These are phyloP conservation scores for Gyrodon lividus DNA, from an alignment of 768 basidiomycete genomes.

Conservation along the genomic window DNA sequence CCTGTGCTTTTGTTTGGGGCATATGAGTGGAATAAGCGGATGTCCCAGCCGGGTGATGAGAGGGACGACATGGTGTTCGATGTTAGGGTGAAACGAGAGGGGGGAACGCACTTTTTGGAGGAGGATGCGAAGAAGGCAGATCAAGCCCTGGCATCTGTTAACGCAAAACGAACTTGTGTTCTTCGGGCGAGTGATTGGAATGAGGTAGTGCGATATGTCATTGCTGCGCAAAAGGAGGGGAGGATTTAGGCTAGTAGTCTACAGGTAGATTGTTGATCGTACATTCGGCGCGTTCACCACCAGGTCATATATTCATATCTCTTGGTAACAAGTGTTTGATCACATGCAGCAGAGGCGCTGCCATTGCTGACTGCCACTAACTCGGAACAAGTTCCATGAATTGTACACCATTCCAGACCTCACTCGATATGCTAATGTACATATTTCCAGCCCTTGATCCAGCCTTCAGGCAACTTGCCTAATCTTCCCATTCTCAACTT, in stretches of 20 bases:
- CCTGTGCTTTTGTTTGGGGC: conserved; percentile 66
- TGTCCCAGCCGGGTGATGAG: conserved; percentile 41
- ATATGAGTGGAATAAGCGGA: conserved; percentile 66
- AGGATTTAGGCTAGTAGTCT: not conserved
- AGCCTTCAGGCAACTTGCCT: conserved; percentile 11
- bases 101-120: conserved; percentile 54
- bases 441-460: not conserved
- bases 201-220: conserved; percentile 40
- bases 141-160: conserved; percentile 43
- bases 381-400: no score
- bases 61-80: conserved; percentile 49
- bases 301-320: no score
- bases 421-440: not conserved
- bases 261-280: not conserved
- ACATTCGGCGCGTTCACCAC: no score
- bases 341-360: no score
- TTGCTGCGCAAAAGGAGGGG: not conserved
- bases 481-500: conserved; percentile 62
- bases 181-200: conserved; percentile 57
- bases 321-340: no score
- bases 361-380: no score
- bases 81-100: conserved; percentile 41
- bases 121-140: conserved; percentile 29
- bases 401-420: not conserved
- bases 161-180: conserved; percentile 41